Conservation (phyloP, 768 basidiomycete genomes). For the Hirschioporus abietinus region DNA sequence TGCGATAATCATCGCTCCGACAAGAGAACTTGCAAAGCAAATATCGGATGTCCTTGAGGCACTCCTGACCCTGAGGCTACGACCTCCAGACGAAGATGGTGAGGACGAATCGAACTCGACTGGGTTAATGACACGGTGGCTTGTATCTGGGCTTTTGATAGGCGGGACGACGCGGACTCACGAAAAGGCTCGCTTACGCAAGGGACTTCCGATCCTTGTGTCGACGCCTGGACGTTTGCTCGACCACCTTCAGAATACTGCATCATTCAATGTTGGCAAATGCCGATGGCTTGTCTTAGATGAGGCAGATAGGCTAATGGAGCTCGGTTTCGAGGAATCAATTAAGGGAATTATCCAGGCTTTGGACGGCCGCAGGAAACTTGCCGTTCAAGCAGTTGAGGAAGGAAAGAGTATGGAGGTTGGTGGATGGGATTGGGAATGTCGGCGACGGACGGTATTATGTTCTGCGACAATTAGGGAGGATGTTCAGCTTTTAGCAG, state of each 20-base stretch:
- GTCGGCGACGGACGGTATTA: constrained; percentile 76
- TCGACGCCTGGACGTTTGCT: constrained; percentile 92
- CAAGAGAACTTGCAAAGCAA: constrained; percentile 93
- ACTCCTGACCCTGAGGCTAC: constrained; percentile 70
- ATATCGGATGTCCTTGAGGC: constrained; percentile 92
- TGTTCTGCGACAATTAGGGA: constrained; percentile 97
- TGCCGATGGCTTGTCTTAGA: constrained; percentile 95
- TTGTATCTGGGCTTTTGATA: constrained; percentile 87
- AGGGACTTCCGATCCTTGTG: constrained; percentile 92
- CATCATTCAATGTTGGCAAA: constrained; percentile 88
- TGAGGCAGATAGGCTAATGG: constrained; percentile 97
- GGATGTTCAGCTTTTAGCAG: constrained; percentile 91
- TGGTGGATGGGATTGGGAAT: constrained; percentile 81
- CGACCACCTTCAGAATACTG: constrained; percentile 94
- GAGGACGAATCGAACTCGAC: constrained; percentile 32
- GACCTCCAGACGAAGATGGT: constrained; percentile 47
- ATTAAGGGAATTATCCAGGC: constrained; percentile 85
- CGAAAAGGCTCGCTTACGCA: constrained; percentile 92
- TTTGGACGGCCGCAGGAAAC: constrained; percentile 73
- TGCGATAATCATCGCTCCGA: constrained; percentile 91
- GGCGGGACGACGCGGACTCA: constrained; percentile 93
- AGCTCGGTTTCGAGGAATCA: constrained; percentile 95
- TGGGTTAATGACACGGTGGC: constrained; percentile 72
- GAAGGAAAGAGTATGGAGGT: constrained; percentile 68
- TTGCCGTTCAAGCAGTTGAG: constrained; percentile 61